phyloP scores from a whole-genome alignment of 495 filamentous ascomycete genomes.

The Hypoxylon fragiforme region DNA sequence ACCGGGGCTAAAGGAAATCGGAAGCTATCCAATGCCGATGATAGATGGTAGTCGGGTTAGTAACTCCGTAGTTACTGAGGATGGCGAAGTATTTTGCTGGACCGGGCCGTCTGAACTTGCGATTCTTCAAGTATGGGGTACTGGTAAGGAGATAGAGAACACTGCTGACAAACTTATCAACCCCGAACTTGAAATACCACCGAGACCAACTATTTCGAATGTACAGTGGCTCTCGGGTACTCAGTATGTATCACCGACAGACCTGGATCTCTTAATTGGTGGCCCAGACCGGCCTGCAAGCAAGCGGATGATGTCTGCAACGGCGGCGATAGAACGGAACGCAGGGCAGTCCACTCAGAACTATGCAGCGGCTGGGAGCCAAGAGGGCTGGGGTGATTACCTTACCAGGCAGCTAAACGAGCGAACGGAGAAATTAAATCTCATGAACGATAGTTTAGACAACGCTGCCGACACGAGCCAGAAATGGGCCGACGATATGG shows the following conservation, averaged over 20 bases:
- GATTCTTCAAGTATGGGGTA: conserved; percentile 79
- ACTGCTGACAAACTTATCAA: conserved; percentile 78
- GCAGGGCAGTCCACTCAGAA: conserved; percentile 55
- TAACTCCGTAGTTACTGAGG: conserved; percentile 68
- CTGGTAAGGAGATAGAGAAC: conserved; percentile 57
- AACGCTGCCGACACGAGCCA: conserved; percentile 75
- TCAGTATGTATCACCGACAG: conserved; percentile 84
- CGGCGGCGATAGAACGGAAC: conserved; percentile 48
- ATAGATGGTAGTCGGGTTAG: conserved; percentile 73
- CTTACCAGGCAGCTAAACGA: conserved; percentile 86
- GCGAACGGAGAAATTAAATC: conserved; percentile 79
- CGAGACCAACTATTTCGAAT: conserved; percentile 92
- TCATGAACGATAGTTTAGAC: conserved; percentile 84
- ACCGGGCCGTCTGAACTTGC: conserved; percentile 84
- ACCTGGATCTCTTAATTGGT: conserved; percentile 89
- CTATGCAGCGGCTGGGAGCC: conserved; percentile 61
- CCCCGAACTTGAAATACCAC: conserved; percentile 66
- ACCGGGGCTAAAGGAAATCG: conserved; percentile 83
- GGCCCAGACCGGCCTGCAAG: conserved; percentile 85
- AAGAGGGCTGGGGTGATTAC: conserved; percentile 62
- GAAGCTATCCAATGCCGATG: conserved; percentile 61
- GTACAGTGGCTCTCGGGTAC: conserved; percentile 96
- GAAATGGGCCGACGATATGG: conserved; percentile 82
- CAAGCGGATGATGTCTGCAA: conserved; percentile 64
- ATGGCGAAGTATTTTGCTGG: conserved; percentile 85